phyloP scores from a whole-genome alignment of 257 asterid species.

The Catharanthus roseus region DNA sequence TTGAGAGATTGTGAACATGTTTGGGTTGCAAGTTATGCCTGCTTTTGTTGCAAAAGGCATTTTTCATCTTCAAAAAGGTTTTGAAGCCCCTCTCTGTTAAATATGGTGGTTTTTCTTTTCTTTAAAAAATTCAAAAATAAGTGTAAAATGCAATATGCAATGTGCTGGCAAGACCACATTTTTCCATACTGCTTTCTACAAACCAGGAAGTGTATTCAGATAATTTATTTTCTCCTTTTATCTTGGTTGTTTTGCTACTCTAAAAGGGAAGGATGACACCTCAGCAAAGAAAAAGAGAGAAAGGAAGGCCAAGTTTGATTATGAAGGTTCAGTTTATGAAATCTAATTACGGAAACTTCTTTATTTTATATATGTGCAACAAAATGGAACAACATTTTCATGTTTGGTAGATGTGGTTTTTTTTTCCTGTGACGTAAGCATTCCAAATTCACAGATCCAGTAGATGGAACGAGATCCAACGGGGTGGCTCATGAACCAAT shows the following conservation, averaged over 20 bases:
- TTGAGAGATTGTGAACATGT: not conserved
- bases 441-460: constrained; percentile 33
- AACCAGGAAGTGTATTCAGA: not conserved
- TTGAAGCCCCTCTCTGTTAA: too few species aligned
- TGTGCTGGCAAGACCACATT: not conserved
- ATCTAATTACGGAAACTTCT: not conserved
- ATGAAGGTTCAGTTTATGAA: constrained; percentile 41
- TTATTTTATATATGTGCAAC: not conserved
- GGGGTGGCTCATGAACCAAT: constrained; percentile 37
- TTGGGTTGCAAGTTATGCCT: not conserved
- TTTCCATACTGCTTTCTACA: not conserved
- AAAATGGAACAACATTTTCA: not conserved
- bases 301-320: constrained; percentile 60
- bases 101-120: not conserved
- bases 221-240: not conserved
- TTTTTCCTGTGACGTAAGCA: not conserved
- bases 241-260: constrained; percentile 18
- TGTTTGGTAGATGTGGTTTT: constrained; percentile 8
- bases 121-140: not conserved
- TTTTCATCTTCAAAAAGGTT: not conserved
- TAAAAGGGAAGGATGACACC: constrained; percentile 46
- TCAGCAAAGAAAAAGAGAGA: constrained; percentile 50
- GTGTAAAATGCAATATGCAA: not conserved
- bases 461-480: constrained; percentile 34
- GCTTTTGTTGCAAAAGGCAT: not conserved